Percentiles rank a stretch among this genome's conserved stretches.
Evolutionary conservation across 768 basidiomycete species (phyloP).

Genomic region (Tulasnella sp.): DNA sequence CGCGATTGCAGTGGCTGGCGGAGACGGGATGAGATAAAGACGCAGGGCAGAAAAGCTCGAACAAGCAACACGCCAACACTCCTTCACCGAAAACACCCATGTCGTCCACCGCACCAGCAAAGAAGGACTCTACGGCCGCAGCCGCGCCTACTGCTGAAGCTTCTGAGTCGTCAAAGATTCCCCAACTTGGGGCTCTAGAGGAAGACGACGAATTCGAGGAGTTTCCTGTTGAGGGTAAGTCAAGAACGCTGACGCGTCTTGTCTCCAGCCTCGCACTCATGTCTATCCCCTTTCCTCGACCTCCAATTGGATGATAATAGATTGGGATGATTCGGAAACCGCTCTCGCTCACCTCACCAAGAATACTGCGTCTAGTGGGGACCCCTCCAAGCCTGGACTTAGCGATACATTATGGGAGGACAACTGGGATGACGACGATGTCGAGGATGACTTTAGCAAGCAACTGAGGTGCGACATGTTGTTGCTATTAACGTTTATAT

Average conservation of each 20-base stretch:
- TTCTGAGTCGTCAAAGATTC: conserved; percentile 21
- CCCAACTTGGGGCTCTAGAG: conserved; percentile 80
- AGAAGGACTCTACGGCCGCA: background rate
- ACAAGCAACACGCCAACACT: no score
- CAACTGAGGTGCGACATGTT: conserved; percentile 84
- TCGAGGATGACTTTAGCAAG: conserved; percentile 93
- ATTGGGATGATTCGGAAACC: conserved; percentile 82
- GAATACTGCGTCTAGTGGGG: conserved; percentile 36
- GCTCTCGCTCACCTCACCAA: conserved; percentile 60
- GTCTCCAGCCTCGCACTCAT: background rate
- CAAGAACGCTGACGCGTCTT: background rate
- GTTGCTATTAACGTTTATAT: background rate
- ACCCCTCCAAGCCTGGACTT: conserved; percentile 62
- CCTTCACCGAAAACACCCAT: conserved; percentile 2
- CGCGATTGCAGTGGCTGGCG: no score
- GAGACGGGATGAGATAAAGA: no score
- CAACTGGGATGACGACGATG: conserved; percentile 99
- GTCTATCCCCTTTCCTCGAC: no score
- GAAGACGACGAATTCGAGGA: conserved; percentile 98
- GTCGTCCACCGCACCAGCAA: conserved; percentile 1
- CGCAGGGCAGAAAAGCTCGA: no score
- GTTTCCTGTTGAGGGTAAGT: conserved; percentile 70
- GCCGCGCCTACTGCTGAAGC: background rate
- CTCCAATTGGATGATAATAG: conserved; percentile 34
- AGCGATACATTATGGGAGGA: conserved; percentile 91